Evolutionary conservation across 768 basidiomycete species (phyloP), one percentile per base, ranked within the genome.

Genomic region (Macrolepiota albuminosa): DNA sequence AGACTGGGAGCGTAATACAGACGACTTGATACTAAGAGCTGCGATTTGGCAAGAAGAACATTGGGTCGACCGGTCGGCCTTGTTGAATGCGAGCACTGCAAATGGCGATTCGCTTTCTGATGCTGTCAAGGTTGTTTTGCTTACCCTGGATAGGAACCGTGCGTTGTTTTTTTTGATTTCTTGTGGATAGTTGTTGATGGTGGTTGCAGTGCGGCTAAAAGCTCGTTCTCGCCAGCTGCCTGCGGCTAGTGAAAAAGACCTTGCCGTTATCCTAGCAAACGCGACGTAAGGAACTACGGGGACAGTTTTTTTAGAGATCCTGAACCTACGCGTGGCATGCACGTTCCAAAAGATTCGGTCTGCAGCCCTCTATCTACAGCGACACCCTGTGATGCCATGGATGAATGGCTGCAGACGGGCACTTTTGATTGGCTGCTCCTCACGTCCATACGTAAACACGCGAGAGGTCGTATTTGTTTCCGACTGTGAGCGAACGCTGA

Each of bases 41-140:
- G 95, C 93, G 18, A 81, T 91, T 53, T 98, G 94, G 91, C 96
- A 98, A 68, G 83, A 89, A 56, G 89, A 93, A 37, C 93, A 98
- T 69, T 98, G 94, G 86, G 76, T 87, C 37, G 92, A 96, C 75
- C 86, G 94, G 18, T 87, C 92, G 0, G 78, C 77, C 4, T 75
- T 96, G 70, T 80, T 98, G 54, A 82, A 82, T 60, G 71, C 73
- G 18, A 64, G 67, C 21, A 65, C 69, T 8, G 71, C 68, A 29
- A 63, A 68, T 16, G 72, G 68, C 50, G 79, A 82, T 26, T 74
- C 72, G 21, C 69, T 73, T 31, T 61, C 59, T 24, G 73, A 71
- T 62, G 82, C 85, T 24, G 83, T 87, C 53, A 95, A 94, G 73
- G 95, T 97, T 58, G 87, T 96, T 1, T 74, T 99, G 53, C 78